Base-by-base conservation (phyloP, 1,139 yeast species). In the Suhomyces choctaworum region DNA sequence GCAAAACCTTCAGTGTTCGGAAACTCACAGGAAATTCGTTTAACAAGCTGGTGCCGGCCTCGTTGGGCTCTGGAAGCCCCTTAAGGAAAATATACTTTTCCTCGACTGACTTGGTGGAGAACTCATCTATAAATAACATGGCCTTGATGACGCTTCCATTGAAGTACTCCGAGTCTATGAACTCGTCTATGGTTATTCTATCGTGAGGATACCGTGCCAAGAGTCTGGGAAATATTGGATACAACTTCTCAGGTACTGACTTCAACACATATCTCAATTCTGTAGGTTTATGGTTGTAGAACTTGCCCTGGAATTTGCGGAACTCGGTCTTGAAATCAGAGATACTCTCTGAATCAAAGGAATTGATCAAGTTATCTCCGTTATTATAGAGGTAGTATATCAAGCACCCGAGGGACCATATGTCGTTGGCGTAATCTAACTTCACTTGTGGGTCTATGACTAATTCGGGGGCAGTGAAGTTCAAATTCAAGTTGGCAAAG, bases 91-190 rank as follows among this genome's bases (percentile, higher is more conserved):
- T 69, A 24, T 76, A 60, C 50, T 83, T 84, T 41, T 90, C 97
- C 10, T 76, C 74, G 3, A 70, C 64, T 2, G 82, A 62, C 47
- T 86, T 83, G 1, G 96, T 87, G 7, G 90, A 78, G 45, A 87
- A 82, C 41, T 87, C 95, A 54, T 90, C 97, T 32, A 92, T 60
- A 51, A 85, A 83, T 59, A 84, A 78, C 69, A 92, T 73, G 3
- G 95, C 83, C 52, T 86, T 83, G 36, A 92, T 80, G 34, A 90
- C 64, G 36, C 92, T 86, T 42, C 90, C 94, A 58, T 87, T 85
- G 56, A 85, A 86, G 45, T 64, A 75, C 26, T 73, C 78, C 14
- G 78, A 76, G 27, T 66, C 71, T 8, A 71, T 57, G 64, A 83
- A 55, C 55, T 73, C 70, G 58, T 78, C 72, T 52, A 78, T 56